A percentile compares a stretch with the other conserved stretches of the same genome.
These are phyloP conservation scores for Biancaea sappan DNA, from an alignment of 306 rosid species.

Conservation along the genomic window DNA sequence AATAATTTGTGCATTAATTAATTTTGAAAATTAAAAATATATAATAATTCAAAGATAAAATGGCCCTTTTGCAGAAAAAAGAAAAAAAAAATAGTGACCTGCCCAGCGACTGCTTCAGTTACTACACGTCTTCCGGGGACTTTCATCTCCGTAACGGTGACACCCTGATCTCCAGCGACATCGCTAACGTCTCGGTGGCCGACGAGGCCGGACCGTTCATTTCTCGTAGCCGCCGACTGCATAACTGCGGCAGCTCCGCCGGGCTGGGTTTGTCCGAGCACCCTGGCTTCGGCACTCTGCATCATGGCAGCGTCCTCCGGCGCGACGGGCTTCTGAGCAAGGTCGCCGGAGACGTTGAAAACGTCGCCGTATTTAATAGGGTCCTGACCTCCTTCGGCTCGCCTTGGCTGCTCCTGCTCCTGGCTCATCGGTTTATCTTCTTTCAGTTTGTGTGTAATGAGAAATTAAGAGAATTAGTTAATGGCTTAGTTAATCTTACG, in stretches of 20 bases:
- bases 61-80: not conserved
- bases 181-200: slow-evolving; percentile 50
- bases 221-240: slow-evolving; percentile 68
- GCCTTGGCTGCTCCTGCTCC: slow-evolving; percentile 55
- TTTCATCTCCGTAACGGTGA: slow-evolving; percentile 51
- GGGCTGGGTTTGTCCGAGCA: slow-evolving; percentile 58
- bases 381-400: slow-evolving; percentile 31
- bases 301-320: slow-evolving; percentile 83
- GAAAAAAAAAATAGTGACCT: slow-evolving; percentile 37
- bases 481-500: not conserved
- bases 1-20: not conserved
- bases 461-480: not conserved
- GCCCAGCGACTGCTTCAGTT: slow-evolving; percentile 70
- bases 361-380: slow-evolving; percentile 72
- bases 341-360: slow-evolving; percentile 64
- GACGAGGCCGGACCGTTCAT: slow-evolving; percentile 58
- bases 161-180: slow-evolving; percentile 53
- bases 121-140: slow-evolving; percentile 59
- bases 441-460: no score
- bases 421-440: slow-evolving; percentile 47
- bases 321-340: slow-evolving; percentile 54
- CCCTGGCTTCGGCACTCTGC: slow-evolving; percentile 68
- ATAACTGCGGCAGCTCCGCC: slow-evolving; percentile 63
- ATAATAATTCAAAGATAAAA: not conserved
- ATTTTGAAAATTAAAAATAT: not conserved